Conservation (phyloP, 768 basidiomycete genomes). For the Tremella fuciformis region DNA sequence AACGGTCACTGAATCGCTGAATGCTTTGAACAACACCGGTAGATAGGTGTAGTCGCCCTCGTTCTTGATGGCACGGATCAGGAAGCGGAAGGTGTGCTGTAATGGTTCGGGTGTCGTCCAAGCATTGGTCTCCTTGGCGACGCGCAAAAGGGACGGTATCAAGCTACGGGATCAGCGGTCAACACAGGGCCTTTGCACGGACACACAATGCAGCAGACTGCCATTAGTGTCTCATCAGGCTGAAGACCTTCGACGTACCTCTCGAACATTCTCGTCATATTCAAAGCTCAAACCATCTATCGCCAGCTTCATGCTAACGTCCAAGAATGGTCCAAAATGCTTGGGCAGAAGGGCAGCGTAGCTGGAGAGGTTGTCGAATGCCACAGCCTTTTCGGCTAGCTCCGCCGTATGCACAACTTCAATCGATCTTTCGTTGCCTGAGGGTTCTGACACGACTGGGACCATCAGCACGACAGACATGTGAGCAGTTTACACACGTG, state of each 20-base stretch:
- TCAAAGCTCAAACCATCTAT: slow-evolving; percentile 25
- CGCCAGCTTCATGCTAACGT: slow-evolving; percentile 20
- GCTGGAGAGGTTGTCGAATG: slow-evolving; percentile 31
- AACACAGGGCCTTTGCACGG: no score
- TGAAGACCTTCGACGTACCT: slow-evolving; percentile 16
- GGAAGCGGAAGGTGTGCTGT: slow-evolving; percentile 19
- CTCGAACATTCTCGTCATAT: slow-evolving; percentile 24
- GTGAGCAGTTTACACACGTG: no score
- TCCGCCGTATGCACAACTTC: slow-evolving; percentile 15
- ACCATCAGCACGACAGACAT: no score
- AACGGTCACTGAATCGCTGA: slow-evolving; percentile 32
- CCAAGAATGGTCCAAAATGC: slow-evolving; percentile 29
- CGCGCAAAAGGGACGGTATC: slow-evolving; percentile 32
- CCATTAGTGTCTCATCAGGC: background rate
- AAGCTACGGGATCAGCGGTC: slow-evolving; percentile 14
- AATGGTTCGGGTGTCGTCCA: slow-evolving; percentile 18
- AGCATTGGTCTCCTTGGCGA: slow-evolving; percentile 26
- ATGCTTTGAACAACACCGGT: slow-evolving; percentile 36
- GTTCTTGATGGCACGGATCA: slow-evolving; percentile 25
- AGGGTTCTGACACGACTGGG: no score
- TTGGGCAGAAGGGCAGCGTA: slow-evolving; percentile 27
- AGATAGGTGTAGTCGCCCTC: slow-evolving; percentile 25
- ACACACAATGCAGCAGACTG: slow-evolving; percentile 13
- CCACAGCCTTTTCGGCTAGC: slow-evolving; percentile 34
- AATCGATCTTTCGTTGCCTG: no score